Conservation (phyloP, 2,329 filamentous ascomycete genomes). For the Monilinia polystroma region DNA sequence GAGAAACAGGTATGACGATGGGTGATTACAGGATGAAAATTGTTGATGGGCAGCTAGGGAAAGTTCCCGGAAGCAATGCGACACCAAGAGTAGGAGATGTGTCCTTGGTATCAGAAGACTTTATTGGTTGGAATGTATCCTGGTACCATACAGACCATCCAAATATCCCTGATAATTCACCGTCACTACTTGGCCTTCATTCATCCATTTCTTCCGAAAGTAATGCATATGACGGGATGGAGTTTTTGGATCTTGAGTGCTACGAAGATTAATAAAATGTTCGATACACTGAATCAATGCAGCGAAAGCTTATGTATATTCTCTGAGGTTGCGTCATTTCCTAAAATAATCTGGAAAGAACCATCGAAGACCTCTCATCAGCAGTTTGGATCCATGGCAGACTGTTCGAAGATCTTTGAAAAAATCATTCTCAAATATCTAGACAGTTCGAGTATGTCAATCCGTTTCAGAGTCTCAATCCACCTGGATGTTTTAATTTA, state of each 20-base stretch:
- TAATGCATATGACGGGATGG: neutral
- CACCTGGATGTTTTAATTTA: no score
- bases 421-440: no score
- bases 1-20: constrained; percentile 37
- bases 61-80: neutral
- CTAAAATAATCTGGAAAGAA: no score
- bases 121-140: neutral
- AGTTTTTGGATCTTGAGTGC: constrained; percentile 2
- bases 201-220: neutral
- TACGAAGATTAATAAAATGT: neutral
- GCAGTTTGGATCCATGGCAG: no score
- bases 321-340: no score
- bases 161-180: neutral
- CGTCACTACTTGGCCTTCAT: no score
- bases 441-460: no score
- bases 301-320: no score
- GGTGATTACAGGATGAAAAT: constrained; percentile 24
- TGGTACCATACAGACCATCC: neutral
- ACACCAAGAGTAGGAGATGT: neutral
- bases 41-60: neutral
- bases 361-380: no score
- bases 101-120: neutral
- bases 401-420: no score
- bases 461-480: no score
- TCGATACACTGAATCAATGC: no score